These are phyloP conservation scores for Leishmania arabica DNA, from an alignment of 208 protist species.

Conservation along the genomic window DNA sequence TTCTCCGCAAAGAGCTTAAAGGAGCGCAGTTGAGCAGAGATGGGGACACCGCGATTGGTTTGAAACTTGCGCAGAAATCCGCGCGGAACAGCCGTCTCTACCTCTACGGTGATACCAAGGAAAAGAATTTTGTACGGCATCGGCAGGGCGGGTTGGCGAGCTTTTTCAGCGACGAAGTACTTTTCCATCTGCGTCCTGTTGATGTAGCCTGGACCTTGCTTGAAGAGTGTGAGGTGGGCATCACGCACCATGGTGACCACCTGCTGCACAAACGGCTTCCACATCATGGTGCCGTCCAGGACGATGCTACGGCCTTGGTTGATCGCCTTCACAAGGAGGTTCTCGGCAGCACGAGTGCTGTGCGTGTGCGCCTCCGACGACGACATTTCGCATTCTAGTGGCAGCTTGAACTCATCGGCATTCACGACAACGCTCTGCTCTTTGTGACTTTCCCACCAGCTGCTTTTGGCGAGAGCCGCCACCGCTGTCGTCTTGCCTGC, in stretches of 20 bases:
- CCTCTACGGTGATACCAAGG: constrained; percentile 85
- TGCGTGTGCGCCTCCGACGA: constrained; percentile 45
- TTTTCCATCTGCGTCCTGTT: constrained; percentile 45
- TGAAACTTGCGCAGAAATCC: constrained; percentile 85
- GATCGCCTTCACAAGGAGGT: constrained; percentile 75
- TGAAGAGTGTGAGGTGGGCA: constrained; percentile 67
- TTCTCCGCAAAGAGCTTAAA: constrained; percentile 88
- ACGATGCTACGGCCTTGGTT: constrained; percentile 86
- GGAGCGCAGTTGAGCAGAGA: constrained; percentile 79
- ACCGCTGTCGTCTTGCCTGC: constrained; percentile 87
- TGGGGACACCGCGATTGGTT: constrained; percentile 78
- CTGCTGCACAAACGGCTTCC: constrained; percentile 83
- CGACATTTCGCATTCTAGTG: constrained; percentile 27
- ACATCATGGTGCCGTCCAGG: constrained; percentile 92
- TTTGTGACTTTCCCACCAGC: constrained; percentile 80
- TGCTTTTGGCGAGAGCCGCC: constrained; percentile 64
- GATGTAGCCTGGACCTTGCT: constrained; percentile 72
- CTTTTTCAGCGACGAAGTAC: constrained; percentile 59
- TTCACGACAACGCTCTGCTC: constrained; percentile 78
- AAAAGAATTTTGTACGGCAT: constrained; percentile 77
- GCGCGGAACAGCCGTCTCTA: constrained; percentile 84
- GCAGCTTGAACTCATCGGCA: constrained; percentile 86
- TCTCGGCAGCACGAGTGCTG: constrained; percentile 80
- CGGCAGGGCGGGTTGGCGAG: constrained; percentile 39
- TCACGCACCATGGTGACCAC: constrained; percentile 81